Base-by-base conservation (phyloP, 2,329 filamentous ascomycete species). In the Pseudocercospora fuligena region DNA sequence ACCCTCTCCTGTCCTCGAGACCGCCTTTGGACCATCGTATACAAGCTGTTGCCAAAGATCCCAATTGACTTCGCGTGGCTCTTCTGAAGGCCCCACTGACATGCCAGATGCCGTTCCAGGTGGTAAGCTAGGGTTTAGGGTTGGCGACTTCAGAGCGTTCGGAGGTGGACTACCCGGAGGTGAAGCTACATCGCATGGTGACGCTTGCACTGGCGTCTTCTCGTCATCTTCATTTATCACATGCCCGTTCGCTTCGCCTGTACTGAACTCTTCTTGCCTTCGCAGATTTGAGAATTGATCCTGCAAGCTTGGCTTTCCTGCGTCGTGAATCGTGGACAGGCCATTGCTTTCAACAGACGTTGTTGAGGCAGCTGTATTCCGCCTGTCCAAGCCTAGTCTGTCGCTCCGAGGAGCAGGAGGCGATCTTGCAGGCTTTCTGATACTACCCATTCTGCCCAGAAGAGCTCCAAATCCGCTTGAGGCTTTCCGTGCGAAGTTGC, bases 41-140 rank as follows among this genome's bases (percentile, higher is more conserved):
- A 99, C 95, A 3, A 99, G 91, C 25, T 91, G 89, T 77, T 99
- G 94, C 95, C 95, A 99, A 46, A 99, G 82, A 79, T 99, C 95
- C 95, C 95, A 99, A 77, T 99, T 93, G n/a, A 99, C 95, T 25
- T 92, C 90, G 27, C 82, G 80, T 33, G 84, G 82, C 74, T 94
- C 92, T 14, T 89, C 88, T 2, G 92, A 90, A 8, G 91, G 91
- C 0, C 92, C 92, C 23, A 90, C 89, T 25, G 90, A 90, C 49
- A 94, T 88, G 5, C 94, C 94, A 11, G 92, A 90, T 7, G 91
- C 93, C 1, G 94, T 97, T 1, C 94, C 94, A 0, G 94, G 94
- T 0, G 93, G 89, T 53, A 97, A 82, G 64, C 86, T 88, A 3
- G 86, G 85, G 72, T 92, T 92, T 16, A 92, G 85, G 2, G 85